Evolutionary conservation across 345 rosid species (phyloP), one percentile per base, ranked within the genome.

Genomic region (Hibiscus syriacus): DNA sequence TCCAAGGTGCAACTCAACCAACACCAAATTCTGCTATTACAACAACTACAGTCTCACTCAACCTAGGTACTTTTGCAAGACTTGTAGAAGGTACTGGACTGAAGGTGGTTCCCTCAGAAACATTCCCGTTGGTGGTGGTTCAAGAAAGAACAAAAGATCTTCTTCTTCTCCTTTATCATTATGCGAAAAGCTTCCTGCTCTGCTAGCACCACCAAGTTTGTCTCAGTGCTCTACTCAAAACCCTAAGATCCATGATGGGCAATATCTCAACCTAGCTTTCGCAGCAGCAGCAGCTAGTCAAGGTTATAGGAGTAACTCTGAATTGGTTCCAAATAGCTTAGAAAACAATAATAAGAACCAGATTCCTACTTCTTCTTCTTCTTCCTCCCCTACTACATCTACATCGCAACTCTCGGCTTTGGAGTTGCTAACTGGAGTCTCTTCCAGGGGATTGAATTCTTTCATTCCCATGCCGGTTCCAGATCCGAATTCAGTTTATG

Each of bases 41-140:
- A 94, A 94, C 88, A 94, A 94, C 77, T 94, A 94, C 83, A 94
- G 99, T 68, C 89, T 92, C 76, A 86, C 98, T 13, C 99, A 94
- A 30, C 99, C 99, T 20, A 86, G 99, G 71, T 94, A 87, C 82
- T 86, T 89, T 62, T 94, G 99, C 79, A 94, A 94, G 89, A 84
- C 90, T 63, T 94, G 99, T 75, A 80, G 92, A 83, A 90, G 99
- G 83, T 94, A 94, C 64, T 94, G 99, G 99, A 94, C 99, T 32
- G 96, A 92, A 74, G 99, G 99, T 6, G 99, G 99, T 10, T 92
- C 99, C 17, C 85, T 92, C 2, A 82, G 98, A 59, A 94, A 90
- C 74, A 94, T 94, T 70, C 99, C 99, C 25, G 96, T 94, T 14
- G 99, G 99, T 22, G 99, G 99, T 34, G 93, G 96, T 72, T 92